Base-by-base conservation (phyloP, 2,329 filamentous ascomycete genomes). In the Fonsecaea multimorphosa region DNA sequence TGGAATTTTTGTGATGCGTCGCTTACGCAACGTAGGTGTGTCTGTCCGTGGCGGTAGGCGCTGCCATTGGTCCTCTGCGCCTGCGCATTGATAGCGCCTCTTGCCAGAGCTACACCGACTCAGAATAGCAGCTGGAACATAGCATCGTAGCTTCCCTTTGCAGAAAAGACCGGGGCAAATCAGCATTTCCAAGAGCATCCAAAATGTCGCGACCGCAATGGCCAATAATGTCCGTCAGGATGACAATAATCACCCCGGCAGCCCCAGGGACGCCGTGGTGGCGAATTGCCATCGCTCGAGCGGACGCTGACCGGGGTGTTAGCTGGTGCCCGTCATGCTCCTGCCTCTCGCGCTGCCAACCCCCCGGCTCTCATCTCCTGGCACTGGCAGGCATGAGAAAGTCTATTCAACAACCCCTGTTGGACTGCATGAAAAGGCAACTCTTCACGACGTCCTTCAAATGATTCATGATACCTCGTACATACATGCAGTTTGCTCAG, bases 101-200 rank as follows among this genome's bases (percentile, higher is more conserved):
- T 34, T n/a, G 12, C 31, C 38, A 46, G 40, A 64, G 44, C 44
- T 58, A 62, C 65, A 65, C 58, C 58, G 58, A 62, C 29, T 60
- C 31, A 34, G 29, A 38, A 36, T n/a, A 46, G 49, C 44, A 53
- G 61, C 57, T 58, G 61, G 61, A 49, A 62, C 29, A 14, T 34
- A 54, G 8, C 29, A 27, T 32, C 36, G 19, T 40, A 40, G 16
- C 56, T 62, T 46, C 63, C 57, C 2, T 27, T 44, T 58, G 32
- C 51, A 58, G 65, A 52, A 44, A 55, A 36, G 31, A 22, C 40
- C n/a, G 51, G 32, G 31, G 51, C 65, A 55, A 67, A 67, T 64
- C 57, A 58, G 24, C 58, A 31, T 58, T 19, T 14, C 11, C 29
- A 32, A 24, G 51, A 12, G 34, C 19, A 32, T n/a, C 46, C 14